phyloP scores from a whole-genome alignment of 2,329 filamentous ascomycete species.

The Colletotrichum phormii region DNA sequence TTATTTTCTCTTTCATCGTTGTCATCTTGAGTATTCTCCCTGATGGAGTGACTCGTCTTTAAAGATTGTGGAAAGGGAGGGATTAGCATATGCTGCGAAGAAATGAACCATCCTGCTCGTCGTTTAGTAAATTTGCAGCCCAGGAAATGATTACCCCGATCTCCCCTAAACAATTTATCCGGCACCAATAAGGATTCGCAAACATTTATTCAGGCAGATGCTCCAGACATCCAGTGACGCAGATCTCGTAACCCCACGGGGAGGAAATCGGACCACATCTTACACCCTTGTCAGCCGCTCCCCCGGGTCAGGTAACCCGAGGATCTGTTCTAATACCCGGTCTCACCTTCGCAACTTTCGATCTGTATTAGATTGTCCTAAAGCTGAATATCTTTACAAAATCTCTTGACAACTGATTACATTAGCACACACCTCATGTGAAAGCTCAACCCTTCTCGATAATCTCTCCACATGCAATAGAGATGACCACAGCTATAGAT shows the following conservation, averaged over 20 bases:
- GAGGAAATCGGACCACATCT: background rate
- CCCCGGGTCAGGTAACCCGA: background rate
- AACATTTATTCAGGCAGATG: background rate
- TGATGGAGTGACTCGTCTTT: too few relatives aligned
- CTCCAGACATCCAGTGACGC: background rate
- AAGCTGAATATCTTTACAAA: too few relatives aligned
- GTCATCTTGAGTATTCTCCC: too few relatives aligned
- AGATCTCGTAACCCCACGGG: background rate
- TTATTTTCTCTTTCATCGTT: too few relatives aligned
- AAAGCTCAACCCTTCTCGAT: background rate
- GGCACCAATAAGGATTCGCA: background rate
- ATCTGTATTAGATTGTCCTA: background rate
- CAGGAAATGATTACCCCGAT: background rate
- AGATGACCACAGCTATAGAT: background rate
- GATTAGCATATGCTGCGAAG: background rate
- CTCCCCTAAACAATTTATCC: background rate
- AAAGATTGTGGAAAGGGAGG: too few relatives aligned
- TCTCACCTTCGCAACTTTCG: background rate
- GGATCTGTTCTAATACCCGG: background rate
- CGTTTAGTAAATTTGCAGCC: background rate
- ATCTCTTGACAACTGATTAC: too few relatives aligned
- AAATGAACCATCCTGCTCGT: background rate
- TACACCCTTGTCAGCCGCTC: background rate
- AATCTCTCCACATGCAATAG: background rate
- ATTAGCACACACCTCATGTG: background rate